Evolutionary conservation across 306 rosid genomes (phyloP).

Genomic region (Herpetospermum pedunculosum): DNA sequence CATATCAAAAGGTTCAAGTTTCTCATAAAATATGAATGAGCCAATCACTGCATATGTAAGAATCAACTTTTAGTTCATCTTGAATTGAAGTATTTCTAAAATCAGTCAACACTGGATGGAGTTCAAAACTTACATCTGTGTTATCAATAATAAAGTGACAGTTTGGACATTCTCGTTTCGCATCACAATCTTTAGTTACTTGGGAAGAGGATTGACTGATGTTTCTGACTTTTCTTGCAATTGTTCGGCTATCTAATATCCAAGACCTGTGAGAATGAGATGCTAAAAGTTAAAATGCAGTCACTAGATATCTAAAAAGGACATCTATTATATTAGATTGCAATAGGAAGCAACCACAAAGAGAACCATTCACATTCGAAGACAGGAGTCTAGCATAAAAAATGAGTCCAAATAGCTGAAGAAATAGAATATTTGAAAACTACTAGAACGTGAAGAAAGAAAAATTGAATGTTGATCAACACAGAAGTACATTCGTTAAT

Average conservation of each 20-base stretch:
- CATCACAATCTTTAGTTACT: constrained; percentile 63
- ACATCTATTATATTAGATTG: neutral
- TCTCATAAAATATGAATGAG: neutral
- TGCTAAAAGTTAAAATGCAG: constrained; percentile 2
- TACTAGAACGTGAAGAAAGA: too few relatives aligned
- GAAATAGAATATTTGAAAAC: too few relatives aligned
- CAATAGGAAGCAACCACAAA: neutral
- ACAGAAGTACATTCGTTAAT: neutral
- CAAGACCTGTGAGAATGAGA: constrained; percentile 50
- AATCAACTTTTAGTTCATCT: neutral
- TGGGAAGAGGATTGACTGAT: constrained; percentile 27
- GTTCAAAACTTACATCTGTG: constrained; percentile 55
- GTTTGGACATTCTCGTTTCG: constrained; percentile 72
- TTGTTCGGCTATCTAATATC: constrained; percentile 54
- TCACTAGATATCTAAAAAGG: neutral
- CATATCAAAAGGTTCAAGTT: neutral
- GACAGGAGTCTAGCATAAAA: neutral
- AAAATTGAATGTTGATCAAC: too few relatives aligned
- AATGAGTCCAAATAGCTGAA: neutral
- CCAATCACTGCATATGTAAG: neutral
- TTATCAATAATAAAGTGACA: constrained; percentile 51
- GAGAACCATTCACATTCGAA: neutral
- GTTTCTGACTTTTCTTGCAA: constrained; percentile 76
- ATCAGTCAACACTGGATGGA: constrained; percentile 9
- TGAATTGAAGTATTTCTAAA: neutral